Base-by-base conservation (phyloP, 805 yeast genomes). In the Pichia thaimueangensis region DNA sequence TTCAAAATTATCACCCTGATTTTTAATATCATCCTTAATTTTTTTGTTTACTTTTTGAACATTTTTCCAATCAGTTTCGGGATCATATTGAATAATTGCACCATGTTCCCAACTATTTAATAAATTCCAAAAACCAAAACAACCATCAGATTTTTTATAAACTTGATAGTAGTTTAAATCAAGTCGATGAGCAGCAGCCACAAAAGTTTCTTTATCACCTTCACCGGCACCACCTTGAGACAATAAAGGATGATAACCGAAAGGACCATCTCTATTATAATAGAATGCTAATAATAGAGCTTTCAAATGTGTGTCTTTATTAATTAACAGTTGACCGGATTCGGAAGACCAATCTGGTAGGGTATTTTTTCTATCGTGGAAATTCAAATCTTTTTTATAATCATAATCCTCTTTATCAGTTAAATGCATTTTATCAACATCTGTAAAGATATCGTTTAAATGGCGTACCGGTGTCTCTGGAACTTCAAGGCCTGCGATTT, bases 171-270 rank as follows among this genome's bases (percentile, higher is more conserved):
- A 74, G 1, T 70, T 67, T 36, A 70, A 56, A 3, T 62, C 59
- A 28, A 71, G 59, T 9, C 68, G 68, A 33, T 68, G 67, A 6
- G 86, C 80, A 2, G 87, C 83, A 0, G 86, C 81, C 37, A 77
- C 65, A 38, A 80, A 74, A 0, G 91, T 82, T 49, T 82, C 89
- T 55, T 83, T 82, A 55, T 82, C 89, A 43, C 89, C 89, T 59
- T 80, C 86, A n/a, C 91, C 91, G 2, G 71, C 73, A 31, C 71
- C 70, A 31, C 83, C 82, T 58, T 78, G 79, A 2, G 82, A 67
- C 35, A 82, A 62, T 37, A 82, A 60, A 5, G 78, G 78, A 56
- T 80, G 79, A 55, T 72, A 82, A 43, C 72, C 65, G 3, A 70
- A 60, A 19, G 81, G 83, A 0, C 88, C 88, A 56, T 71, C 73